These are phyloP conservation scores for Tillandsia leiboldiana DNA, from an alignment of 176 grass and related monocot species.

Conservation along the genomic window DNA sequence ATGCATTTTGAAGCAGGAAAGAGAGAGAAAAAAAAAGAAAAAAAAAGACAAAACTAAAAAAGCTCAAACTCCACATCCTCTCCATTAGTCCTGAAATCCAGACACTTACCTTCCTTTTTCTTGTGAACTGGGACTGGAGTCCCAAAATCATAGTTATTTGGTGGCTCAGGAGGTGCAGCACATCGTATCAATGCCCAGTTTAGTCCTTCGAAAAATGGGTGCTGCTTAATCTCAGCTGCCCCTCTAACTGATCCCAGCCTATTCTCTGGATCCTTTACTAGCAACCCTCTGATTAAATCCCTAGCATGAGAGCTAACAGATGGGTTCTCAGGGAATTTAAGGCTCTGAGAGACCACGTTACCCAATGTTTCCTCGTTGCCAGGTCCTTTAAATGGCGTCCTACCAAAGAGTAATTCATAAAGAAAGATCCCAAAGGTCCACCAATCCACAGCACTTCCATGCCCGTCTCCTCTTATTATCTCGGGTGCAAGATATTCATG, in stretches of 20 bases:
- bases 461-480: conserved; percentile 5
- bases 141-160: background rate
- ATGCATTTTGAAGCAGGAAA: background rate
- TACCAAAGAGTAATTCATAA: conserved; percentile 1
- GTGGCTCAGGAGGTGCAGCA: background rate
- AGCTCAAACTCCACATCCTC: background rate
- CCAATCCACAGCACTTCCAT: conserved; percentile 2
- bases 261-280: conserved; percentile 1
- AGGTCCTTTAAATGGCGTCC: background rate
- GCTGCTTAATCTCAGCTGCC: conserved; percentile 1
- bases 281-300: conserved; percentile 2
- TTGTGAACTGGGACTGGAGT: background rate
- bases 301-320: background rate
- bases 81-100: conserved; percentile 2
- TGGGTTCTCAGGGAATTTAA: background rate
- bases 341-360: conserved; percentile 1
- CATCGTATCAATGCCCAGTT: conserved; percentile 2
- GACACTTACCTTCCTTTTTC: conserved; percentile 3
- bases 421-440: conserved; percentile 3
- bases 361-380: conserved; percentile 1
- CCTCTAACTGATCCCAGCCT: background rate
- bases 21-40: too few species aligned
- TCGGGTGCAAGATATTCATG: conserved; percentile 1
- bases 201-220: background rate
- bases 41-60: background rate